Evolutionary conservation across 2,329 filamentous ascomycete species (phyloP).

Genomic region (Claviceps africana): DNA sequence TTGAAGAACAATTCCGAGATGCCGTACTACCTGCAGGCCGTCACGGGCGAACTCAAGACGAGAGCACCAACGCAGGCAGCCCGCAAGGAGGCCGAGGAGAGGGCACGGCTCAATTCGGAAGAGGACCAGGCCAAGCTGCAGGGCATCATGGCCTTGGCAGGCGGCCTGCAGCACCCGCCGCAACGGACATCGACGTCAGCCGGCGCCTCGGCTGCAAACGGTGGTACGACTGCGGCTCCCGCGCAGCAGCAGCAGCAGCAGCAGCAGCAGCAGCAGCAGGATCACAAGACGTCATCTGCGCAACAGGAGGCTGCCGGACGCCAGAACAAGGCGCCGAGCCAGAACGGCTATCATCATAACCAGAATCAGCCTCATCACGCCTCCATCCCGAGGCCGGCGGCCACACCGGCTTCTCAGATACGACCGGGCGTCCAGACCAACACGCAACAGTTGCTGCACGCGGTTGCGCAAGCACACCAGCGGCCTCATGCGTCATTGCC

Average conservation of each 20-base stretch:
- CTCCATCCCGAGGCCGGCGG: constrained; percentile 2
- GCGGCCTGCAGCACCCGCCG: constrained; percentile 33
- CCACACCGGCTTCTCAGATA: constrained; percentile 13
- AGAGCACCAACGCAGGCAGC: constrained; percentile 63
- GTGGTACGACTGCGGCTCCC: constrained; percentile 19
- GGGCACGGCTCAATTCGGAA: constrained; percentile 41
- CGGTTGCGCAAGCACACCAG: constrained; percentile 12
- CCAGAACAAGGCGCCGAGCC: not conserved
- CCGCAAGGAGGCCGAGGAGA: constrained; percentile 52
- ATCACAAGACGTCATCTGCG: constrained; percentile 3
- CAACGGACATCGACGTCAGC: constrained; percentile 10
- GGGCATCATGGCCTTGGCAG: constrained; percentile 42
- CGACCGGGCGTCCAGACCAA: constrained; percentile 14
- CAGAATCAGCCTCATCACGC: not conserved
- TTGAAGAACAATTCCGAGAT: constrained; percentile 85
- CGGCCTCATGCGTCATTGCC: constrained; percentile 16
- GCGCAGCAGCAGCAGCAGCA: not conserved
- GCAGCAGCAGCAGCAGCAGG: constrained; percentile 9
- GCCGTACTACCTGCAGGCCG: constrained; percentile 72
- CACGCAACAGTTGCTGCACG: constrained; percentile 18
- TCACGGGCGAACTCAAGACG: constrained; percentile 82
- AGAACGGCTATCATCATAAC: not conserved
- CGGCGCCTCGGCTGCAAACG: constrained; percentile 11
- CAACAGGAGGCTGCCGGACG: not conserved
- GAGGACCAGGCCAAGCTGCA: constrained; percentile 47